Base-by-base conservation (phyloP, 208 protist genomes). In the Trypanosoma cruzi region DNA sequence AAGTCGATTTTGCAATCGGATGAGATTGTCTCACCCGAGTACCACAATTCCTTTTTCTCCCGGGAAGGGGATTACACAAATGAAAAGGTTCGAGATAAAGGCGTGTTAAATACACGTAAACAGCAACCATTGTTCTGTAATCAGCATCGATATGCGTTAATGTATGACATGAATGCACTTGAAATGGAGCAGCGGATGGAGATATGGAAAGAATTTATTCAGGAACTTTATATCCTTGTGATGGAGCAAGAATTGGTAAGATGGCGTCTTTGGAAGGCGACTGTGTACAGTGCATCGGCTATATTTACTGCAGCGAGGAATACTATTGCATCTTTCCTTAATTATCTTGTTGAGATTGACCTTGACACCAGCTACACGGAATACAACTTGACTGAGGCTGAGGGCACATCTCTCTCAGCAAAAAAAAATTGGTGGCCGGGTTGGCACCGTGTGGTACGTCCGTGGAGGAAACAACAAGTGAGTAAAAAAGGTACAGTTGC, bases 121-220 rank as follows among this genome's bases (percentile, higher is more conserved):
- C 37, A 13, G 37, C 37, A 13, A 13, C 8, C 13, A 13, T 44
- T 44, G 37, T 44, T 44, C 37, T 5, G 37, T 44, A 44, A 44
- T 16, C 37, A 44, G 37, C 37, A 44, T 44, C 37, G 37, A 5
- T 44, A 5, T 44, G 37, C 37, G 8, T 5, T 13, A 57, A 34
- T 34, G 53, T 28, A 57, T 18, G 32, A 26, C 44, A 44, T 49
- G 29, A 49, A 14, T 18, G 11, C 18, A 13, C 57, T 63, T 5
- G 57, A 63, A 50, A 64, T 64, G 44, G 59, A 64, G 11, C 32
- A 18, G 7, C 37, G 59, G 26, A 26, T 64, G 22, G 59, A 54
- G 32, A 34, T 64, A 26, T 37, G 37, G 42, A 29, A 28, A 37
- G 44, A 54, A 4, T 37, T 34, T 29, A 31, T 29, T n/a, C 14